Percentiles rank a stretch among this genome's conserved stretches.
Conservation (phyloP, 108 stramenopile species). For the Cyclotella baltica region DNA sequence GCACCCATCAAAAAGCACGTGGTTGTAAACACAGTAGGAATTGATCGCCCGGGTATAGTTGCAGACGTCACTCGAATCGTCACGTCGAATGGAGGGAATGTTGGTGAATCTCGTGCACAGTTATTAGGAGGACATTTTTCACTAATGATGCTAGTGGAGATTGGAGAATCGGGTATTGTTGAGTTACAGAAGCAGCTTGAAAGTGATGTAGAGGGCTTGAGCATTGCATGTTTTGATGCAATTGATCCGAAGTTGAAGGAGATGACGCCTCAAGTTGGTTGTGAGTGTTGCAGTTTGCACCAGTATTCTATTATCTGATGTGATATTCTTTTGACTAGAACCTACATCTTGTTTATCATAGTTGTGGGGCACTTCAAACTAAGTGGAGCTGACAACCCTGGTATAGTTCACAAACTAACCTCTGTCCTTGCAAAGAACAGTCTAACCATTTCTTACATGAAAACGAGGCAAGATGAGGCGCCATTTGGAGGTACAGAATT, state of each 20-base stretch:
- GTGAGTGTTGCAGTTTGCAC: constrained; percentile 15
- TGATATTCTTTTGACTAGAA: background rate
- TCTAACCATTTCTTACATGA: constrained; percentile 70
- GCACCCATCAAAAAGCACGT: constrained; percentile 22
- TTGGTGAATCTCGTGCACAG: constrained; percentile 72
- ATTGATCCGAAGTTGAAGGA: constrained; percentile 35
- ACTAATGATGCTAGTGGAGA: constrained; percentile 76
- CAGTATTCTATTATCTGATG: background rate
- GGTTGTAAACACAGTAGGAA: constrained; percentile 69
- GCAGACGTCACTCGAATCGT: constrained; percentile 72
- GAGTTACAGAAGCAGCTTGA: constrained; percentile 44
- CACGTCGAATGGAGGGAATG: constrained; percentile 71
- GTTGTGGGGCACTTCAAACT: constrained; percentile 56
- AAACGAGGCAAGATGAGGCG: constrained; percentile 60
- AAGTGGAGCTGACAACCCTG: constrained; percentile 79
- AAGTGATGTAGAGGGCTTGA: constrained; percentile 60
- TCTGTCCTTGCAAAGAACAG: constrained; percentile 64
- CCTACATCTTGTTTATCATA: background rate
- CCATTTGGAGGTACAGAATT: constrained; percentile 46
- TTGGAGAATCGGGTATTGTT: constrained; percentile 46
- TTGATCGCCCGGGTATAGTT: constrained; percentile 79
- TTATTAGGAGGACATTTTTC: constrained; percentile 73
- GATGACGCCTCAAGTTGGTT: constrained; percentile 51
- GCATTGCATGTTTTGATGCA: constrained; percentile 55
- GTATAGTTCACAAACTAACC: constrained; percentile 79